Conservation (phyloP, 148 eudicot species). For the Camellia sinensis region DNA sequence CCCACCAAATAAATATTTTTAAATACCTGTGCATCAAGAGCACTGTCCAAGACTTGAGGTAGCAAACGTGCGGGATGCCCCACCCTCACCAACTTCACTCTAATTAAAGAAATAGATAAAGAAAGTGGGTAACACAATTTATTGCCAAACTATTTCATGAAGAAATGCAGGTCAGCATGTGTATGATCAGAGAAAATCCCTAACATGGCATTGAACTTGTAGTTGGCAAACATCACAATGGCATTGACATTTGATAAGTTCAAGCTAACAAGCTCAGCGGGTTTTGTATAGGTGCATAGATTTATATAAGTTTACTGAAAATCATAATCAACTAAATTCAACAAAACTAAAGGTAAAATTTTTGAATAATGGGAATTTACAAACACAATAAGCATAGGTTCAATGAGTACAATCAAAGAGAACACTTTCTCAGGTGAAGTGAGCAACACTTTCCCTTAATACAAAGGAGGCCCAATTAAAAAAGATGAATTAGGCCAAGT, state of each 20-base stretch:
- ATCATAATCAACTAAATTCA: background rate
- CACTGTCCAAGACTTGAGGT: slow-evolving; percentile 94
- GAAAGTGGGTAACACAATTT: background rate
- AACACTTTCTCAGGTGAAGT: background rate
- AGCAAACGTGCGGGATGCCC: slow-evolving; percentile 99
- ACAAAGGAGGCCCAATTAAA: background rate
- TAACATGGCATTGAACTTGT: background rate
- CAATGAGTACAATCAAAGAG: background rate
- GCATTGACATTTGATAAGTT: background rate
- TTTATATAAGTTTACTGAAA: background rate
- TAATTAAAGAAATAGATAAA: slow-evolving; percentile 28
- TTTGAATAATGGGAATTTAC: background rate
- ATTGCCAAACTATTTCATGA: background rate
- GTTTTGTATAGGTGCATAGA: background rate
- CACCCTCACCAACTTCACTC: slow-evolving; percentile 93
- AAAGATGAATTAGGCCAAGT: background rate
- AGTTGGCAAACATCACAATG: background rate
- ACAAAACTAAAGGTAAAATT: background rate
- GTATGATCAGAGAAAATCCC: background rate
- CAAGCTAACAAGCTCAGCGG: background rate
- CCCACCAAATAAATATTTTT: background rate
- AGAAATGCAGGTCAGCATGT: background rate
- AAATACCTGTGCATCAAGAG: slow-evolving; percentile 85
- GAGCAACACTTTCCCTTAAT: background rate
- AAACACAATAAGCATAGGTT: background rate